Conservation (phyloP, 495 filamentous ascomycete species). For the Bombardia bombarda region DNA sequence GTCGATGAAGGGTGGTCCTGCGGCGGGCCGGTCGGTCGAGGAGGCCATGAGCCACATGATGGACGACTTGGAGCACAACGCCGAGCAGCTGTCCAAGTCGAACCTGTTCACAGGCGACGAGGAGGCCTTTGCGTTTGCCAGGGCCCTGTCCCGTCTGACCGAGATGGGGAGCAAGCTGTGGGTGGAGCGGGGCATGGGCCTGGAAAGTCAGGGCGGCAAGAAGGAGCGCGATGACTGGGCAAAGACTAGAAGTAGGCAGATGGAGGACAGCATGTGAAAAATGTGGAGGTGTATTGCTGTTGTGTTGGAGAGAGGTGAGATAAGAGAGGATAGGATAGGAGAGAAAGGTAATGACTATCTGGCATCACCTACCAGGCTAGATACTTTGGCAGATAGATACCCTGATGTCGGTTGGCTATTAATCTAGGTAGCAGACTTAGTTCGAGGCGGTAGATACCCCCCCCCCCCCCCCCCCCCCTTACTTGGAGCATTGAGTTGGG, state of each 20-base stretch:
- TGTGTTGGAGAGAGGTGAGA: no score
- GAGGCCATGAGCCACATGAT: slow-evolving; percentile 84
- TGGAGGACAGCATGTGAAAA: slow-evolving; percentile 64
- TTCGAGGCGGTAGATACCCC: no score
- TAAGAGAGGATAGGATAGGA: no score
- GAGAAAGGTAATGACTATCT: no score
- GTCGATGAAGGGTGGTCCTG: slow-evolving; percentile 31
- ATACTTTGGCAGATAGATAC: no score
- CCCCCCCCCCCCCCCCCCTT: no score
- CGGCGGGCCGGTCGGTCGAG: slow-evolving; percentile 58
- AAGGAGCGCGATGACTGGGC: slow-evolving; percentile 56
- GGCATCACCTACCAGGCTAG: no score
- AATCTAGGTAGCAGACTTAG: no score
- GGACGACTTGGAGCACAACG: slow-evolving; percentile 87
- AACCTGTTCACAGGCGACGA: slow-evolving; percentile 91
- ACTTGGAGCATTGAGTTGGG: no score
- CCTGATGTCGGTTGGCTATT: no score
- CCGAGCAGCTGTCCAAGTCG: slow-evolving; percentile 74
- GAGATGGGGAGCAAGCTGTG: slow-evolving; percentile 95
- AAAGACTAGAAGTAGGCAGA: slow-evolving; percentile 57
- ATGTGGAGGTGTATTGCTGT: not conserved
- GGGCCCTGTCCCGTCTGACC: slow-evolving; percentile 72
- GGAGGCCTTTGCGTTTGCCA: slow-evolving; percentile 91
- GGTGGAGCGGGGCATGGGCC: slow-evolving; percentile 80
- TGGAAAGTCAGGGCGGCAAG: slow-evolving; percentile 50